phyloP scores from a whole-genome alignment of 306 rosid genomes.

The Lotus japonicus region DNA sequence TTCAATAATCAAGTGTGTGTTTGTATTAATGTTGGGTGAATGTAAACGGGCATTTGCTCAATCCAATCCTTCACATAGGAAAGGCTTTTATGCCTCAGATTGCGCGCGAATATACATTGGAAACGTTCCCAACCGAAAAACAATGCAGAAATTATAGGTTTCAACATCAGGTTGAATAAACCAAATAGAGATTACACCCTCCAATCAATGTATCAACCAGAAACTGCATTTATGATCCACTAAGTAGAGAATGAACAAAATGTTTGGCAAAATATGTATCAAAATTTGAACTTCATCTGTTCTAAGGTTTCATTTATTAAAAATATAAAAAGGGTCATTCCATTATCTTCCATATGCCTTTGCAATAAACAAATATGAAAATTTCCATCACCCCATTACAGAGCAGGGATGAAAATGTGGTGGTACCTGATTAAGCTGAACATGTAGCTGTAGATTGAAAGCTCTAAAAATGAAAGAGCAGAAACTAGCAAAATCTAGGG shows the following conservation, averaged over 20 bases:
- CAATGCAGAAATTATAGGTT: too few relatives aligned
- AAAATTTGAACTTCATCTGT: not conserved
- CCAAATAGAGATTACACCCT: not conserved
- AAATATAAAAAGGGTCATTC: not conserved
- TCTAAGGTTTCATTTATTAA: not conserved
- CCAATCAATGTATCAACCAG: not conserved
- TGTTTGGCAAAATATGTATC: not conserved
- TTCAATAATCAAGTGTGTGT: not conserved
- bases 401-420: not conserved
- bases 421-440: constrained; percentile 28
- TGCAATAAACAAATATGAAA: not conserved
- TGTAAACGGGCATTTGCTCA: too few relatives aligned
- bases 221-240: constrained; percentile 4
- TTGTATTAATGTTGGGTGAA: too few relatives aligned
- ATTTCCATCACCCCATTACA: not conserved
- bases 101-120: too few relatives aligned
- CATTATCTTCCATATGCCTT: not conserved
- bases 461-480: not conserved
- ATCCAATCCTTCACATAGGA: too few relatives aligned
- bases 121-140: too few relatives aligned
- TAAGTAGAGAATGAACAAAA: not conserved
- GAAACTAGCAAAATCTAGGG: constrained; percentile 44
- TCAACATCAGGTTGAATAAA: too few relatives aligned
- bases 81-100: too few relatives aligned
- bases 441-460: constrained; percentile 39